Evolutionary conservation across 2,329 filamentous ascomycete genomes (phyloP).

Genomic region (Fusarium luffae): DNA sequence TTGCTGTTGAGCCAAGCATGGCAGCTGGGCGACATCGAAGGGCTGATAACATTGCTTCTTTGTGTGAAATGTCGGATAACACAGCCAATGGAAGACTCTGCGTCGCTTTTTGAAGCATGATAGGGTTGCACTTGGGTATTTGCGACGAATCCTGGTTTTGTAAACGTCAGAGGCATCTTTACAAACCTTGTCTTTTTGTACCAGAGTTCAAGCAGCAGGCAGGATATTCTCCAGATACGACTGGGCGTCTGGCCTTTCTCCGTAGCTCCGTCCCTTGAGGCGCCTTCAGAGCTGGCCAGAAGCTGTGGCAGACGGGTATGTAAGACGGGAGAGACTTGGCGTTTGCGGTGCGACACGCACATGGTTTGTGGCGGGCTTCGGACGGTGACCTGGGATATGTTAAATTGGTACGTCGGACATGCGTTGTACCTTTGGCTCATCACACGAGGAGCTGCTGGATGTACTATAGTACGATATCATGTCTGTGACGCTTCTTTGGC

Average conservation of each 20-base stretch:
- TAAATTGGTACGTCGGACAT: constrained; percentile 27
- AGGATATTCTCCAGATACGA: constrained; percentile 3
- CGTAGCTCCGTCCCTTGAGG: constrained; percentile 10
- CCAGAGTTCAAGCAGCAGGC: not conserved
- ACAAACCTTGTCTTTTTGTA: constrained; percentile 6
- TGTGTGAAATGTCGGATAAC: not conserved
- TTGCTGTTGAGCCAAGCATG: constrained; percentile 9
- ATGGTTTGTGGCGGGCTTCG: constrained; percentile 28
- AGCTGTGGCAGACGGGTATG: constrained; percentile 30
- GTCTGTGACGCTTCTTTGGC: not conserved
- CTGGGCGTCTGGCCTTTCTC: not conserved
- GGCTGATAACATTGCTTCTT: constrained; percentile 10
- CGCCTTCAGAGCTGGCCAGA: constrained; percentile 1
- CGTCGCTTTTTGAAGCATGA: constrained; percentile 15
- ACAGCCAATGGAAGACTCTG: constrained; percentile 20
- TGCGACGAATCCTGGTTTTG: constrained; percentile 24
- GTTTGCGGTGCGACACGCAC: constrained; percentile 38
- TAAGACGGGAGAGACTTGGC: constrained; percentile 31
- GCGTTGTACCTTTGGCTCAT: constrained; percentile 22
- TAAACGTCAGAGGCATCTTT: constrained; percentile 12
- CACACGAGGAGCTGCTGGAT: not conserved
- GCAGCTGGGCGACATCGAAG: constrained; percentile 4
- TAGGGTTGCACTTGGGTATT: constrained; percentile 15
- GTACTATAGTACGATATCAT: not conserved
- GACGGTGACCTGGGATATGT: constrained; percentile 14